These are phyloP conservation scores for Didymella exigua DNA, from an alignment of 2,329 filamentous ascomycete species.

Conservation along the genomic window DNA sequence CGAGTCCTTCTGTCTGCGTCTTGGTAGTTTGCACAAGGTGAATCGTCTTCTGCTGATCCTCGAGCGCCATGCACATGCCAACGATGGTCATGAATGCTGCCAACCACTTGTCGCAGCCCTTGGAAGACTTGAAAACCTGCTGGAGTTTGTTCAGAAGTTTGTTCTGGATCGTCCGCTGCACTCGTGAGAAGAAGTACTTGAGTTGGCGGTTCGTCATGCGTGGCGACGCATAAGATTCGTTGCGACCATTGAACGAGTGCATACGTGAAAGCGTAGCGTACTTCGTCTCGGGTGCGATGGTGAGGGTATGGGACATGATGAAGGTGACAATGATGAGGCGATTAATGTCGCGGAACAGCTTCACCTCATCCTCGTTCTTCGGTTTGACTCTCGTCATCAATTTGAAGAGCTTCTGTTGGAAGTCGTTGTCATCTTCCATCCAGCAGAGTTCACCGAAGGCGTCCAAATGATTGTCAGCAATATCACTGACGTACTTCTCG, in stretches of 20 bases:
- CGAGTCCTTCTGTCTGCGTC: conserved; percentile 36
- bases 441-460: conserved; percentile 53
- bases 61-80: conserved; percentile 55
- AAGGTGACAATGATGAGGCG: conserved; percentile 56
- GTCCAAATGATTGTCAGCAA: conserved; percentile 50
- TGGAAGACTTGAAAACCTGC: conserved; percentile 52
- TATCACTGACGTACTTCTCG: conserved; percentile 52
- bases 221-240: conserved; percentile 46
- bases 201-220: conserved; percentile 57
- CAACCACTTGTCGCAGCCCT: conserved; percentile 54
- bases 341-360: conserved; percentile 52
- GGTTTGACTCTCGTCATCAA: conserved; percentile 49
- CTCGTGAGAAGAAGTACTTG: conserved; percentile 56
- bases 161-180: conserved; percentile 51
- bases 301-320: conserved; percentile 57
- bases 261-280: conserved; percentile 47
- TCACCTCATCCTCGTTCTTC: conserved; percentile 48
- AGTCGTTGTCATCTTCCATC: conserved; percentile 53
- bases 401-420: conserved; percentile 51
- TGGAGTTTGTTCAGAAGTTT: conserved; percentile 55
- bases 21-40: conserved; percentile 52
- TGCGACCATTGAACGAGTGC: conserved; percentile 42
- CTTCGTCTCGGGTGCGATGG: conserved; percentile 50
- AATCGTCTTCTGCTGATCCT: conserved; percentile 55
- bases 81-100: conserved; percentile 54